Evolutionary conservation across 148 eudicot genomes (phyloP).

Genomic region (Rhododendron molle): DNA sequence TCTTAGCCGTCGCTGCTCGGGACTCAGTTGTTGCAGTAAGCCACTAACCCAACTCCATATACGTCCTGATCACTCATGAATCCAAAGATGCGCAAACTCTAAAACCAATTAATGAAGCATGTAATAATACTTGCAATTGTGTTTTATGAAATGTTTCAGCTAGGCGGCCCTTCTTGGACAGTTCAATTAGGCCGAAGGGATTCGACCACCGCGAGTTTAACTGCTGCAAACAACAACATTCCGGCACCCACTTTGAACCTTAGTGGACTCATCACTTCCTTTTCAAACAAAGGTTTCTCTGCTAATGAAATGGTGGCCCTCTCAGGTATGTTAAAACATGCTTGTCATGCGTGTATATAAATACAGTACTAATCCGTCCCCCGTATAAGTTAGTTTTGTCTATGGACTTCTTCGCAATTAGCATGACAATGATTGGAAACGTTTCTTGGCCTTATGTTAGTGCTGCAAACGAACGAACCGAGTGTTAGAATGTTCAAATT

Average conservation of each 20-base stretch:
- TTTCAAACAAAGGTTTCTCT: constrained; percentile 27
- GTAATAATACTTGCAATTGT: background rate
- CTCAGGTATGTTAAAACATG: constrained; percentile 16
- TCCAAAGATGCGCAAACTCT: background rate
- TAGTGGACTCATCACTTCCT: constrained; percentile 29
- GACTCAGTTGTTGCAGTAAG: constrained; percentile 55
- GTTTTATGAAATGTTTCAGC: constrained; percentile 14
- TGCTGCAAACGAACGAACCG: too few species aligned
- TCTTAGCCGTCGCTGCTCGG: constrained; percentile 48
- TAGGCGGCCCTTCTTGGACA: constrained; percentile 49
- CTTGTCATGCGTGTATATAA: background rate
- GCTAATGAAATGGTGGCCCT: constrained; percentile 24
- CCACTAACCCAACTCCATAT: background rate
- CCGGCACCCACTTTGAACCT: constrained; percentile 38
- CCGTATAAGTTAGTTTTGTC: too few species aligned
- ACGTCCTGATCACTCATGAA: background rate
- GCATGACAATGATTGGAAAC: too few species aligned
- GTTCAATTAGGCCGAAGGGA: constrained; percentile 52
- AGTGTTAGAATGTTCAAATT: too few species aligned
- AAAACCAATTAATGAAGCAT: background rate
- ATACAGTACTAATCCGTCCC: too few species aligned
- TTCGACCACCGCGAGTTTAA: constrained; percentile 43
- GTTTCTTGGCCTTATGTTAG: too few species aligned
- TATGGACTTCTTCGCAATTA: too few species aligned
- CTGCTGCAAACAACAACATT: constrained; percentile 32